These are phyloP conservation scores for Rickenella mellea DNA, from an alignment of 768 basidiomycete genomes.

Conservation along the genomic window DNA sequence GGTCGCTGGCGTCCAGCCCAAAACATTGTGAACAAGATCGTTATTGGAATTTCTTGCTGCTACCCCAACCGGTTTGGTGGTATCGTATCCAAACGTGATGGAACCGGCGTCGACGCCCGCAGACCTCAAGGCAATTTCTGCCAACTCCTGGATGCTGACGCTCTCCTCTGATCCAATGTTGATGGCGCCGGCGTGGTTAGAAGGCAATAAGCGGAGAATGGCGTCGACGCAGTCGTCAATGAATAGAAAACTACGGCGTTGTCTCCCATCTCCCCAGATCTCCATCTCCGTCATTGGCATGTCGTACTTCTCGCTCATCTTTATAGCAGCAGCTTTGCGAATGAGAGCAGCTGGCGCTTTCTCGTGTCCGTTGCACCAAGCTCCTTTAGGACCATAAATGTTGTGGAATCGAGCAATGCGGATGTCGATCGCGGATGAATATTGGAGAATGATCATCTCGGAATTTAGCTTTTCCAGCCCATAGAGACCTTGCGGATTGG, in stretches of 20 bases:
- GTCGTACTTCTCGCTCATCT: slow-evolving; percentile 9
- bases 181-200: slow-evolving; percentile 24
- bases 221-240: slow-evolving; percentile 48
- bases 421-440: slow-evolving; percentile 23
- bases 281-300: slow-evolving; percentile 25
- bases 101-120: slow-evolving; percentile 19
- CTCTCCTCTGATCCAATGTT: slow-evolving; percentile 44
- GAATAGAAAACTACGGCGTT: slow-evolving; percentile 46
- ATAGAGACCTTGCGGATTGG: slow-evolving; percentile 44
- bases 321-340: slow-evolving; percentile 37
- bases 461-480: slow-evolving; percentile 48
- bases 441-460: slow-evolving; percentile 33
- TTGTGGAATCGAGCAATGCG: slow-evolving; percentile 51
- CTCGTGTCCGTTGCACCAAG: slow-evolving; percentile 46
- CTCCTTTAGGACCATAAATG: slow-evolving; percentile 43
- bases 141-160: slow-evolving; percentile 33
- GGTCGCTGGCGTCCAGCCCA: slow-evolving; percentile 35
- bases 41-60: slow-evolving; percentile 45
- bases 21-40: slow-evolving; percentile 16
- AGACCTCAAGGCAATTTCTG: slow-evolving; percentile 25
- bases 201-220: slow-evolving; percentile 32
- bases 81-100: slow-evolving; percentile 20
- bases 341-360: slow-evolving; percentile 50
- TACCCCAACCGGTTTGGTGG: slow-evolving; percentile 34
- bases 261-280: slow-evolving; percentile 48